Evolutionary conservation across 495 filamentous ascomycete genomes (phyloP).

Genomic region (Penicillium salamii): DNA sequence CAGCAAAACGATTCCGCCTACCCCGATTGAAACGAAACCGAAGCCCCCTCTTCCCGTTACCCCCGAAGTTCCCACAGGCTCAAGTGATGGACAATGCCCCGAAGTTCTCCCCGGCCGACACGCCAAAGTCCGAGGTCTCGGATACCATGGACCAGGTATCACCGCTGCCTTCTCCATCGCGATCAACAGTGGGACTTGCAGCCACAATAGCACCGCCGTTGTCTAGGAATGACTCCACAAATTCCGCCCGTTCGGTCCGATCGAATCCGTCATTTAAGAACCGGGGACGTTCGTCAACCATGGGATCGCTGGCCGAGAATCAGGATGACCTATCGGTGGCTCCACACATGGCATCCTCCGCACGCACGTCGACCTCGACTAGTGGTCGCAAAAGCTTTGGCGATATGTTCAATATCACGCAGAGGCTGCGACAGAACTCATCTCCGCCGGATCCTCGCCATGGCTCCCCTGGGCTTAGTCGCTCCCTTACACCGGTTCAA

Average conservation of each 20-base stretch:
- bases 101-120: constrained; percentile 22
- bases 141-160: constrained; percentile 40
- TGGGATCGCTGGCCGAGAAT: constrained; percentile 65
- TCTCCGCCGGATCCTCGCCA: constrained; percentile 62
- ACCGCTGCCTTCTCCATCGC: constrained; percentile 56
- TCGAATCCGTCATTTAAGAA: constrained; percentile 64
- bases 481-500: constrained; percentile 63
- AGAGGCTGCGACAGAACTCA: constrained; percentile 73
- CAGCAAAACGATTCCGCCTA: constrained; percentile 74
- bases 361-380: constrained; percentile 76
- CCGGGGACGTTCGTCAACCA: constrained; percentile 82
- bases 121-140: constrained; percentile 25
- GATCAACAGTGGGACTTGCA: constrained; percentile 45
- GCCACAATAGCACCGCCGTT: constrained; percentile 39
- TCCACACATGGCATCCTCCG: constrained; percentile 56
- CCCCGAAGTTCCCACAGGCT: constrained; percentile 55
- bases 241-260: constrained; percentile 64
- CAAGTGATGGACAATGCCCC: constrained; percentile 22
- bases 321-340: constrained; percentile 57
- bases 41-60: constrained; percentile 82
- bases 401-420: constrained; percentile 73
- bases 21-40: constrained; percentile 79
- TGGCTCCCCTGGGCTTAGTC: constrained; percentile 50
- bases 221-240: constrained; percentile 59
- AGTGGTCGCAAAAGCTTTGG: constrained; percentile 86